Conservation (phyloP, 1,284 basidiomycete species). For the Irpex sp. region DNA sequence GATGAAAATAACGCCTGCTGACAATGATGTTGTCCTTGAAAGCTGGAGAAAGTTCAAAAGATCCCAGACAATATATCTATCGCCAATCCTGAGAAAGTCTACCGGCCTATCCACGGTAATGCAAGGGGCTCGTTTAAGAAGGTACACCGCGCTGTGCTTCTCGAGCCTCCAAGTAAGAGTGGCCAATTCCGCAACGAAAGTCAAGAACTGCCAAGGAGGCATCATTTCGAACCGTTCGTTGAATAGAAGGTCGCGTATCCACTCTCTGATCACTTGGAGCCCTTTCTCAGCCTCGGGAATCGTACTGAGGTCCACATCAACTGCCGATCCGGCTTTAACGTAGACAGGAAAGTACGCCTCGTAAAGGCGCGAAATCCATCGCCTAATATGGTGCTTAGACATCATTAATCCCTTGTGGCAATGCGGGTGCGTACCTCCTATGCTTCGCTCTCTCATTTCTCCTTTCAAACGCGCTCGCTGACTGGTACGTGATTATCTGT, state of each 20-base stretch:
- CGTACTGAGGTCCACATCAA: conserved; percentile 36
- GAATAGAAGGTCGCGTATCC: conserved; percentile 47
- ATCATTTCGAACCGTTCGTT: conserved; percentile 14
- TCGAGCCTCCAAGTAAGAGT: conserved; percentile 33
- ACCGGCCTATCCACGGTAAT: conserved; percentile 20
- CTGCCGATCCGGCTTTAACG: conserved; percentile 29
- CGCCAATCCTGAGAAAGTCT: conserved; percentile 13
- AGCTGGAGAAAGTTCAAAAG: conserved; percentile 37
- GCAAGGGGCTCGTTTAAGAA: conserved; percentile 24
- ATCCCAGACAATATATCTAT: conserved; percentile 45
- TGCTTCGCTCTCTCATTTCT: conserved; percentile 21
- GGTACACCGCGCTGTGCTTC: conserved; percentile 6
- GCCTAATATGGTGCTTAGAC: conserved; percentile 4
- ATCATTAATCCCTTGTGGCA: too few relatives aligned
- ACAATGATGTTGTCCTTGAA: conserved; percentile 23
- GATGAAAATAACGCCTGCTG: conserved; percentile 37
- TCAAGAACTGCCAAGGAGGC: conserved; percentile 18
- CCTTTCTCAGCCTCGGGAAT: conserved; percentile 46
- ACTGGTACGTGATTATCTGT: conserved; percentile 55
- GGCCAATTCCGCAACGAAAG: conserved; percentile 26
- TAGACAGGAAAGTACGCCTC: conserved; percentile 28
- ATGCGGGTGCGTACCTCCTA: conserved; percentile 25
- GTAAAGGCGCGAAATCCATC: conserved; percentile 30
- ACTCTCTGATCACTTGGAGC: conserved; percentile 45
- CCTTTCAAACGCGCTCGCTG: conserved; percentile 24